Conservation (phyloP, 2,329 filamentous ascomycete species). For the Grosmannia serpens region DNA sequence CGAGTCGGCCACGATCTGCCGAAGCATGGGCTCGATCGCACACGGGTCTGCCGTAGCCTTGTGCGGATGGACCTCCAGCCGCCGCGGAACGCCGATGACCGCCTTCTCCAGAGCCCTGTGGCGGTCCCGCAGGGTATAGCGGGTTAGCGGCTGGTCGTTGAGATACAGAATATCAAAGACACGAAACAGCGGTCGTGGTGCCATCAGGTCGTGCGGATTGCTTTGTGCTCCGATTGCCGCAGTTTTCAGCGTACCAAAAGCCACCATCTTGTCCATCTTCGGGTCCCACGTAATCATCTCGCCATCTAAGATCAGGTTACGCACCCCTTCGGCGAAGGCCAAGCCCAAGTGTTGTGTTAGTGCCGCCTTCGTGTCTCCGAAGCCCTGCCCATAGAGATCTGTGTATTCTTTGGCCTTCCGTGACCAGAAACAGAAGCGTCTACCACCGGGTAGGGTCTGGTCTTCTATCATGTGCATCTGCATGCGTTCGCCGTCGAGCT, state of each 20-base stretch:
- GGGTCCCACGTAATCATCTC: conserved; percentile 99
- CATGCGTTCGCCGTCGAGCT: conserved; percentile 93
- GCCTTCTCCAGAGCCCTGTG: conserved; percentile 60
- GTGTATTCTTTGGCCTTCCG: conserved; percentile 94
- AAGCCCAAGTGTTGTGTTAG: conserved; percentile 68
- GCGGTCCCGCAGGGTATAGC: conserved; percentile 73
- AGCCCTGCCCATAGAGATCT: conserved; percentile 74
- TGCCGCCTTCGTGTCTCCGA: conserved; percentile 63
- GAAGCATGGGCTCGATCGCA: conserved; percentile 68
- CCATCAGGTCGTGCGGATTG: conserved; percentile 52
- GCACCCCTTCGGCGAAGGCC: conserved; percentile 66
- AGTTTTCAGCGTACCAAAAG: conserved; percentile 88
- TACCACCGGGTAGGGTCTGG: conserved; percentile 53
- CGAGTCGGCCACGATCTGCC: conserved; percentile 72
- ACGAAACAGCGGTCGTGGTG: conserved; percentile 65
- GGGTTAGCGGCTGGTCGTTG: conserved; percentile 69
- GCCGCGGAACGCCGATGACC: conserved; percentile 58
- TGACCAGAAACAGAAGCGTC: conserved; percentile 80
- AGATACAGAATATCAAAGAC: conserved; percentile 88
- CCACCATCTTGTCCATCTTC: conserved; percentile 68
- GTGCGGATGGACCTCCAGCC: conserved; percentile 74
- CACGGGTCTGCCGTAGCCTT: conserved; percentile 52
- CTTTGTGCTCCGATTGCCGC: conserved; percentile 71
- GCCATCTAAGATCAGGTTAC: conserved; percentile 84
- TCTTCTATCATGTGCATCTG: conserved; percentile 86